Base-by-base conservation (phyloP, 75 land plant species). In the Larix kaempferi region DNA sequence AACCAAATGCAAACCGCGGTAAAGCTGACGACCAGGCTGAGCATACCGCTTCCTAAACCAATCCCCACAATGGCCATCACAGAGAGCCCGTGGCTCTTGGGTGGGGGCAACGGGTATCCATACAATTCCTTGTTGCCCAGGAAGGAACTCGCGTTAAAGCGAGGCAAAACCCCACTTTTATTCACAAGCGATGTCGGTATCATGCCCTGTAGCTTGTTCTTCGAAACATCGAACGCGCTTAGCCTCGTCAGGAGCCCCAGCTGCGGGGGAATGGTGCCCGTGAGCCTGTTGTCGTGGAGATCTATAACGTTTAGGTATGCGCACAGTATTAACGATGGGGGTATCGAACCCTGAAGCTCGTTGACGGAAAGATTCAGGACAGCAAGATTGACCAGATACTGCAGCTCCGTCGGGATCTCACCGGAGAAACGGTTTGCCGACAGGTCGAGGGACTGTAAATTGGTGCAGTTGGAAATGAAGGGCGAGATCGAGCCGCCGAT, bases 1-100 rank as follows among this genome's bases (percentile, higher is more conserved):
- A 95, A 73, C 98, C 98, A 95, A 11, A 91, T 77, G 37, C 98
- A 95, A 14, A 95, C 98, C 0, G 88, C 98, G 0, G 93, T 86
- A 72, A 93, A 95, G 76, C 98, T 95, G n/a, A 95, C 77, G 25
- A 91, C 86, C 81, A 95, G 63, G 74, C 98, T 95, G 6, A 88
- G 77, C 60, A 93, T 23, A 55, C 98, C 98, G 74, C 98, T 95
- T 11, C 96, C 98, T 15, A 95, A 64, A 7, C 98, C 98, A 73
- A 95, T 93, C 79, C 96, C 96, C 29, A 95, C 96, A 60, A 95
- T 95, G 71, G 90, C 89, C 41, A 88, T 39, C 27, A 93, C 82
- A 2, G 94, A 83, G 37, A 95, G 76, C 37, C 88, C 84, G 33
- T 79, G 87, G 37, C 76, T 73, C 73, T 62, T 84, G 63, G 82